Percentiles rank a stretch among this genome's conserved stretches.
phyloP scores from a whole-genome alignment of 1,284 basidiomycete species.

The Ganoderma multipileum region DNA sequence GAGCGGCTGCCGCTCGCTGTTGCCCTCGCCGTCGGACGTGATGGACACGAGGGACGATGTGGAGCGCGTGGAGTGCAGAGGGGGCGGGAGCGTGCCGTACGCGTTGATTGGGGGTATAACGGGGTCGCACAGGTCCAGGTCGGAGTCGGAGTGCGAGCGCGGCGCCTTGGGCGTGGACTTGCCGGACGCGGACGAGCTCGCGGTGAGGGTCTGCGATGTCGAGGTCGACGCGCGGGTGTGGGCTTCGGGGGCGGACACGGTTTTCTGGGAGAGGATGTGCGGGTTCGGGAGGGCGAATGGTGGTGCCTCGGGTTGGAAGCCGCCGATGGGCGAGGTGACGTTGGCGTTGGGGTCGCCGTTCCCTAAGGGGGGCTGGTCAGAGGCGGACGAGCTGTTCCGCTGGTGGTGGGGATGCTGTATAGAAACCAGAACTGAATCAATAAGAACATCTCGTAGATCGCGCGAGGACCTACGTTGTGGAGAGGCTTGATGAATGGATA shows the following conservation, averaged over 20 bases:
- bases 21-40: conserved; percentile 20
- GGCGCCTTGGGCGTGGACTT: background rate
- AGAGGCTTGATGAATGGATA: conserved; percentile 55
- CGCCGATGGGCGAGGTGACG: conserved; percentile 3
- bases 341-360: background rate
- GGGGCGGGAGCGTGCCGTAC: conserved; percentile 51
- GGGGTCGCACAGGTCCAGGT: conserved; percentile 28
- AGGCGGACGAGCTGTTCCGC: background rate
- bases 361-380: background rate
- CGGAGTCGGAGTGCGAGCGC: background rate
- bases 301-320: conserved; percentile 18
- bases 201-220: background rate
- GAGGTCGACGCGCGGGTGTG: background rate
- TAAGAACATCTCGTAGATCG: too few species aligned
- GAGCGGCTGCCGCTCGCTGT: conserved; percentile 33
- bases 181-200: background rate
- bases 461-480: conserved; percentile 38
- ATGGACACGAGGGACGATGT: conserved; percentile 23
- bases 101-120: conserved; percentile 54
- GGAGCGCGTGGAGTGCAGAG: conserved; percentile 17
- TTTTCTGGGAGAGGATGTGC: background rate
- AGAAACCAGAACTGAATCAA: conserved; percentile 9
- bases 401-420: conserved; percentile 26
- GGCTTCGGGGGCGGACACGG: background rate
- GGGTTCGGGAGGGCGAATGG: conserved; percentile 2